Evolutionary conservation across 768 basidiomycete genomes (phyloP).

Genomic region (Lactarius psammicola): DNA sequence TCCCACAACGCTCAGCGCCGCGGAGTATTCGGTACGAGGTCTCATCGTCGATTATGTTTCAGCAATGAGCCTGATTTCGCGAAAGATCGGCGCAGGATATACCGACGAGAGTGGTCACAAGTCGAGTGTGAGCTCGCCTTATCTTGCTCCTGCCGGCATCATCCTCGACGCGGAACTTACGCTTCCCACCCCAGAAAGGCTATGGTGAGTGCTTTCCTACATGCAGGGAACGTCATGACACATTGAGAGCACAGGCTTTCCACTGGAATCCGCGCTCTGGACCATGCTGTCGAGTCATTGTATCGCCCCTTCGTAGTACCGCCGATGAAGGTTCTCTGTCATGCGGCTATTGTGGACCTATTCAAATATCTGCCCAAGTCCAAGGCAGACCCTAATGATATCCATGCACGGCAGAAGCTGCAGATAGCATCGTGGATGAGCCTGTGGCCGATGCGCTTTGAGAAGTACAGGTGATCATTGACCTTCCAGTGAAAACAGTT

Average conservation of each 20-base stretch:
- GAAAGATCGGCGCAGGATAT: slow-evolving; percentile 64
- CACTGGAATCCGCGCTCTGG: slow-evolving; percentile 73
- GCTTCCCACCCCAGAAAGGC: slow-evolving; percentile 64
- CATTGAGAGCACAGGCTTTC: slow-evolving; percentile 53
- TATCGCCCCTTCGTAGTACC: slow-evolving; percentile 55
- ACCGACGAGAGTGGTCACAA: slow-evolving; percentile 70
- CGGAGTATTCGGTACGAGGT: slow-evolving; percentile 61
- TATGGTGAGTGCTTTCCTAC: slow-evolving; percentile 51
- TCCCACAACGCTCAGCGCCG: slow-evolving; percentile 79
- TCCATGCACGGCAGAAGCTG: slow-evolving; percentile 64
- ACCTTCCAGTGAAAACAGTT: not conserved
- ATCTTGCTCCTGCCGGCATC: slow-evolving; percentile 67
- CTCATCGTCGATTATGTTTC: not conserved
- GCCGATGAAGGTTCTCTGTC: slow-evolving; percentile 63
- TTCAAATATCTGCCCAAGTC: slow-evolving; percentile 70
- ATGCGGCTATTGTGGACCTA: slow-evolving; percentile 65
- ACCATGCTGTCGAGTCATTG: slow-evolving; percentile 72
- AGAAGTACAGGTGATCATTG: slow-evolving; percentile 49
- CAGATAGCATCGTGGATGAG: slow-evolving; percentile 82
- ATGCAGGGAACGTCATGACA: slow-evolving; percentile 7
- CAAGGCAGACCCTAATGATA: slow-evolving; percentile 54
- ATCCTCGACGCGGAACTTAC: slow-evolving; percentile 78
- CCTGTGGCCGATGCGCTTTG: slow-evolving; percentile 61
- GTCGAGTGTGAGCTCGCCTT: slow-evolving; percentile 51
- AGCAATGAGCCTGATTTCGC: not conserved